Conservation (phyloP, 192 early-diverging fungal genomes). For the Rhizophagus clarus region DNA sequence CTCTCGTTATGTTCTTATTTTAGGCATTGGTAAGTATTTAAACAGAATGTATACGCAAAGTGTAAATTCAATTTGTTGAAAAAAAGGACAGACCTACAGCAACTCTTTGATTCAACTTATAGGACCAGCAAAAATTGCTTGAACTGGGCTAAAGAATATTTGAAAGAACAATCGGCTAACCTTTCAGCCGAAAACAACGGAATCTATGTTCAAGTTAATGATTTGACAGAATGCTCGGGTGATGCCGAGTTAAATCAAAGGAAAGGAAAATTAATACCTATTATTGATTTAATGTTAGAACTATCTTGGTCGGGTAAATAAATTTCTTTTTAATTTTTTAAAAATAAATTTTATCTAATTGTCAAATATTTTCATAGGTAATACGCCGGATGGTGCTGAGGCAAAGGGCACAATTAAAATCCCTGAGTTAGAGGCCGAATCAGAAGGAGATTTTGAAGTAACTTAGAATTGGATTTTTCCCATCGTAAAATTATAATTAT, state of each 20-base stretch:
- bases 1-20: background rate
- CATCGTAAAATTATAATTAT: background rate
- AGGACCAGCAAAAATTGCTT: slow-evolving; percentile 95
- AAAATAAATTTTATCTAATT: background rate
- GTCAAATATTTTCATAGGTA: slow-evolving; percentile 38
- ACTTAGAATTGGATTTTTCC: slow-evolving; percentile 1
- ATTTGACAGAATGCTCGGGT: slow-evolving; percentile 71
- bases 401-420: slow-evolving; percentile 78
- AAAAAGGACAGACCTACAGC: background rate
- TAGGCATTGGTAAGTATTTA: slow-evolving; percentile 46
- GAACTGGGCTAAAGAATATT: slow-evolving; percentile 87
- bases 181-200: slow-evolving; percentile 58
- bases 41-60: background rate
- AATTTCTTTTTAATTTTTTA: background rate
- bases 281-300: slow-evolving; percentile 85
- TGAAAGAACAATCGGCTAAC: slow-evolving; percentile 64
- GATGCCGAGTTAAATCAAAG: slow-evolving; percentile 95
- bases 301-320: slow-evolving; percentile 68
- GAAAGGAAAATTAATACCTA: slow-evolving; percentile 94
- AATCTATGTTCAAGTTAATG: slow-evolving; percentile 55
- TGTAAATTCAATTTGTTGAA: background rate
- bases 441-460: slow-evolving; percentile 79
- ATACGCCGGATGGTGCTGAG: slow-evolving; percentile 57
- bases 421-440: slow-evolving; percentile 92
- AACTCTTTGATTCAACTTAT: background rate